Conservation (phyloP, 306 rosid species). For the Malus asiatica region DNA sequence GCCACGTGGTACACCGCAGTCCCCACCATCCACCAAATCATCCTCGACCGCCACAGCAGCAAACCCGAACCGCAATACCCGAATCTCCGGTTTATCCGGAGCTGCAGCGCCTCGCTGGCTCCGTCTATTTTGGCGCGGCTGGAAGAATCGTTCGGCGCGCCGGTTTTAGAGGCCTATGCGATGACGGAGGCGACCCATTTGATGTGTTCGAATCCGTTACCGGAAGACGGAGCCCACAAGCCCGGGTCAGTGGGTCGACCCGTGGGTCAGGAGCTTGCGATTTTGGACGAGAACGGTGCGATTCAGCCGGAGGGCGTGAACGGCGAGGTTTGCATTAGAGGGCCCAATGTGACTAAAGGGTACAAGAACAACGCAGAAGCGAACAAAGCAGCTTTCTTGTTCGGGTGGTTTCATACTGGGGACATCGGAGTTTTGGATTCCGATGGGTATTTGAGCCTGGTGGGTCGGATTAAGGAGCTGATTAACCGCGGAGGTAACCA, state of each 20-base stretch:
- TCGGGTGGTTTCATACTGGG: conserved; percentile 90
- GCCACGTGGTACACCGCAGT: conserved; percentile 97
- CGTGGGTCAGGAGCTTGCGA: conserved; percentile 72
- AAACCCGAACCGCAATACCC: conserved; percentile 62
- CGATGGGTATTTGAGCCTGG: conserved; percentile 83
- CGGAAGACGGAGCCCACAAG: conserved; percentile 65
- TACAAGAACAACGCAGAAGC: conserved; percentile 72
- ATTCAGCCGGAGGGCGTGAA: conserved; percentile 7
- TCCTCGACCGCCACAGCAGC: conserved; percentile 63
- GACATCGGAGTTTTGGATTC: conserved; percentile 73
- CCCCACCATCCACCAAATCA: conserved; percentile 92
- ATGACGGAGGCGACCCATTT: conserved; percentile 91
- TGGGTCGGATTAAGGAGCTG: conserved; percentile 93
- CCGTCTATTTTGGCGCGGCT: conserved; percentile 55
- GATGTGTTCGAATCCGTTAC: conserved; percentile 76
- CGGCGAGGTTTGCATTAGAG: conserved; percentile 82
- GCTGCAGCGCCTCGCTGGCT: conserved; percentile 89
- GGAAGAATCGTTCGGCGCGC: conserved; percentile 66
- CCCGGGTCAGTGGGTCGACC: conserved; percentile 87
- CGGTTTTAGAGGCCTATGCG: conserved; percentile 89
- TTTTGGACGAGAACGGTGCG: conserved; percentile 49
- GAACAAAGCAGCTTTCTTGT: conserved; percentile 49
- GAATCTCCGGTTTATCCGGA: conserved; percentile 71
- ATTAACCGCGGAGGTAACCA: conserved; percentile 84
- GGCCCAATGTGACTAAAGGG: conserved; percentile 73